phyloP scores from a whole-genome alignment of 495 filamentous ascomycete species.

The Ascobolus immersus region DNA sequence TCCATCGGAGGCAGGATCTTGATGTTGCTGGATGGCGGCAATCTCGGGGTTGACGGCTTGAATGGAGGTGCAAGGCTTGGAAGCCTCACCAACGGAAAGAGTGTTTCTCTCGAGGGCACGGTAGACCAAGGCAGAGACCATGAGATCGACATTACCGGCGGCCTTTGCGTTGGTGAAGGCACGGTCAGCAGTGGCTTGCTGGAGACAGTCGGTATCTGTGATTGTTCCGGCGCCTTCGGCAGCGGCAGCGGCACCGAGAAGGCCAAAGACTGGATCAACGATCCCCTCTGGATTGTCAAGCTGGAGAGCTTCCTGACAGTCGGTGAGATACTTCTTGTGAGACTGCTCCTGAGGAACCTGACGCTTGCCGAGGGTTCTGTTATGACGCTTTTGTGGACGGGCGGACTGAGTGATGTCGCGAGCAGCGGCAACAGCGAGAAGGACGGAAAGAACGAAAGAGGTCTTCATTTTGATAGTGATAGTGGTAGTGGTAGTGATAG shows the following conservation, averaged over 20 bases:
- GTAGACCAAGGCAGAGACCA: constrained; percentile 33
- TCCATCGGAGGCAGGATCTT: constrained; percentile 31
- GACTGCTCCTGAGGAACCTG: constrained; percentile 30
- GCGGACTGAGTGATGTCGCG: too few species aligned
- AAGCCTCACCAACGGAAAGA: constrained; percentile 27
- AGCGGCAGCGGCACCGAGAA: constrained; percentile 36
- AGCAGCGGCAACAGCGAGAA: too few species aligned
- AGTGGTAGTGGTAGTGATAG: too few species aligned
- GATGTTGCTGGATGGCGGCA: constrained; percentile 34
- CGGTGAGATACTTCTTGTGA: constrained; percentile 29
- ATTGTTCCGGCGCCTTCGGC: constrained; percentile 30
- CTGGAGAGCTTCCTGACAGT: constrained; percentile 22
- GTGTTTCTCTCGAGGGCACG: constrained; percentile 41
- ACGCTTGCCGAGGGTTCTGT: constrained; percentile 14
- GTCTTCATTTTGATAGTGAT: too few species aligned
- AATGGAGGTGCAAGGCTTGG: constrained; percentile 27
- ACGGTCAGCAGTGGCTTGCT: constrained; percentile 41
- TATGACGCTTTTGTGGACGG: too few species aligned
- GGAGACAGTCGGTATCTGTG: constrained; percentile 34
- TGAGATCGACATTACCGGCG: constrained; percentile 29
- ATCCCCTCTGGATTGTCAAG: constrained; percentile 37
- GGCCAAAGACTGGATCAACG: constrained; percentile 33
- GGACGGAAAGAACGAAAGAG: too few species aligned
- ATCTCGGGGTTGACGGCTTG: constrained; percentile 46
- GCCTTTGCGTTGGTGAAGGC: constrained; percentile 46